Percentiles rank a stretch among this genome's conserved stretches.
phyloP scores from a whole-genome alignment of 768 basidiomycete genomes.

The Lactarius sanguifluus region DNA sequence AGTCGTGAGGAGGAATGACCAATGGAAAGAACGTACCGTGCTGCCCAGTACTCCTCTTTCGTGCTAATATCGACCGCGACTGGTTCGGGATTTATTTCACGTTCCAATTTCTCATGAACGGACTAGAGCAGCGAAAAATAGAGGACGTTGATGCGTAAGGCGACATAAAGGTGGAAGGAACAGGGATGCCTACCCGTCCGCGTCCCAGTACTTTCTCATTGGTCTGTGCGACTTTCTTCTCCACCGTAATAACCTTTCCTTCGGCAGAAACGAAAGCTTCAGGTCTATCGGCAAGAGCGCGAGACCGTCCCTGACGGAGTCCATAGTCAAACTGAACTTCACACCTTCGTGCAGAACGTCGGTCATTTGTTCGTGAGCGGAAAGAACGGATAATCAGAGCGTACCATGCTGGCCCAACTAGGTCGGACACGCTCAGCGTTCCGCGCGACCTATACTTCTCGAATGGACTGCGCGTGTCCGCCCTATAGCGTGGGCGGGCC shows the following conservation, averaged over 20 bases:
- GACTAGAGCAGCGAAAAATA: slow-evolving; percentile 40
- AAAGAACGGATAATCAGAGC: not conserved
- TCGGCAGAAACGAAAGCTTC: slow-evolving; percentile 51
- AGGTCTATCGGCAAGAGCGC: slow-evolving; percentile 52
- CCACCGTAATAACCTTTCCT: slow-evolving; percentile 62
- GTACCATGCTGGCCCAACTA: slow-evolving; percentile 30
- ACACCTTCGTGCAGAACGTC: slow-evolving; percentile 52
- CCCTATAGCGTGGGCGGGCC: not conserved
- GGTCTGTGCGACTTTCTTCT: slow-evolving; percentile 47
- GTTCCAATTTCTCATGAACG: slow-evolving; percentile 76
- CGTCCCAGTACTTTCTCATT: slow-evolving; percentile 56
- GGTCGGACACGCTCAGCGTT: slow-evolving; percentile 27
- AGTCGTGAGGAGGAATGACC: not conserved
- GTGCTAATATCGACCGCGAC: slow-evolving; percentile 50
- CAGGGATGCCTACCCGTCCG: slow-evolving; percentile 49
- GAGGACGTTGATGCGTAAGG: not conserved
- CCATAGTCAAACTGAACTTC: slow-evolving; percentile 80
- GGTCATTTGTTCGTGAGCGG: not conserved
- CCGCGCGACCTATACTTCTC: slow-evolving; percentile 14
- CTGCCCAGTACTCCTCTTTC: slow-evolving; percentile 75
- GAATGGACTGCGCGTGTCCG: slow-evolving; percentile 20
- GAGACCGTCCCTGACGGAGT: slow-evolving; percentile 55
- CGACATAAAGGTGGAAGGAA: not conserved
- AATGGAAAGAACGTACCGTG: slow-evolving; percentile 49
- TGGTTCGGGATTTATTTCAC: slow-evolving; percentile 62